These are phyloP conservation scores for Binderoboletus segoi DNA, from an alignment of 1,284 basidiomycete genomes.

Conservation along the genomic window DNA sequence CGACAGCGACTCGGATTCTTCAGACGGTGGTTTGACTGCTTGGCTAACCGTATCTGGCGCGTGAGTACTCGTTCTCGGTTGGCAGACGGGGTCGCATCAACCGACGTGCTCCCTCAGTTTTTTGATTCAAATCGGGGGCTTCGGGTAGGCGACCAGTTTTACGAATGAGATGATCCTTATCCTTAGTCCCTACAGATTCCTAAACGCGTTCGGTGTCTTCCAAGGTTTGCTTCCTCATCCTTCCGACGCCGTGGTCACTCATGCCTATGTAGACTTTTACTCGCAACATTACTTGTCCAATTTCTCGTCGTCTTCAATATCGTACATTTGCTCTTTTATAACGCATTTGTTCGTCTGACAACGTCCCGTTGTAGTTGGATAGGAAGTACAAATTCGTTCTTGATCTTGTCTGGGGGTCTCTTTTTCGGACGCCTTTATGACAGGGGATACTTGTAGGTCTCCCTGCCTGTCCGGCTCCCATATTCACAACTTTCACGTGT, in stretches of 20 bases:
- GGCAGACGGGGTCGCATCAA: not conserved
- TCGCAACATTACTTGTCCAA: slow-evolving; percentile 37
- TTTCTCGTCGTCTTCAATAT: slow-evolving; percentile 38
- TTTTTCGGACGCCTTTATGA: slow-evolving; percentile 40
- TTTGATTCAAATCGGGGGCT: slow-evolving; percentile 37
- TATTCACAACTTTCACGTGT: not conserved
- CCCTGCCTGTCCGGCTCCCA: not conserved
- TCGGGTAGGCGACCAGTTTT: slow-evolving; percentile 32
- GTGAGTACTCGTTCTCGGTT: slow-evolving; percentile 13
- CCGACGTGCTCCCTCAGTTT: slow-evolving; percentile 22
- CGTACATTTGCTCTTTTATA: slow-evolving; percentile 23
- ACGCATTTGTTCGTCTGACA: not conserved
- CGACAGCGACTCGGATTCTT: slow-evolving; percentile 8
- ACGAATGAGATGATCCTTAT: not conserved
- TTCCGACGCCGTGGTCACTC: not conserved
- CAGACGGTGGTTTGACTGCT: slow-evolving; percentile 32
- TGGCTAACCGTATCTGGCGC: slow-evolving; percentile 32
- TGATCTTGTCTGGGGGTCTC: slow-evolving; percentile 41
- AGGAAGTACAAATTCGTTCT: slow-evolving; percentile 47
- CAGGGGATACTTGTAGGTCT: slow-evolving; percentile 36
- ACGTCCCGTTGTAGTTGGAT: slow-evolving; percentile 44
- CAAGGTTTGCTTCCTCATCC: slow-evolving; percentile 33
- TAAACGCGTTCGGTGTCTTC: slow-evolving; percentile 44
- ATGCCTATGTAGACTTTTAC: slow-evolving; percentile 35
- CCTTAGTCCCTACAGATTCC: slow-evolving; percentile 30